Evolutionary conservation across 2,329 filamentous ascomycete species (phyloP).

Genomic region (Amauroascus verrucosus): DNA sequence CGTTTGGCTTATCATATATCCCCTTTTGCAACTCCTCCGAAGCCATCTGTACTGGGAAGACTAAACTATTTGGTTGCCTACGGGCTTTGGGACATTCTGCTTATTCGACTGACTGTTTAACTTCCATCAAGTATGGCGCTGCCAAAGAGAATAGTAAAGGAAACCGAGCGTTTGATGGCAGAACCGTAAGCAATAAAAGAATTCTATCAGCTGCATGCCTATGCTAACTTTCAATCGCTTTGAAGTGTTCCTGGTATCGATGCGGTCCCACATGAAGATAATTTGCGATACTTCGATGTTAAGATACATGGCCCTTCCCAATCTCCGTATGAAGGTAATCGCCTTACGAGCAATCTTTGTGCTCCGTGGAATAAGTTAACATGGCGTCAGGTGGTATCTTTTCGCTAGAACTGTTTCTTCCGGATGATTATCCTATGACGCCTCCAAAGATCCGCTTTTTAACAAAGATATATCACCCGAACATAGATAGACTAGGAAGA

Average conservation of each 20-base stretch:
- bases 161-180: conserved; percentile 92
- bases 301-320: conserved; percentile 85
- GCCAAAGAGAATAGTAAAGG: conserved; percentile 95
- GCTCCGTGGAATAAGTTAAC: background rate
- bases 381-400: conserved; percentile 61
- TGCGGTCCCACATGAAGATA: conserved; percentile 90
- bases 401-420: conserved; percentile 92
- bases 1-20: background rate
- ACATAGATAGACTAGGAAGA: conserved; percentile 92
- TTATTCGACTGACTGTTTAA: background rate
- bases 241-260: conserved; percentile 86
- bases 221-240: conserved; percentile 4
- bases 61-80: background rate
- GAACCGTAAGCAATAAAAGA: conserved; percentile 61
- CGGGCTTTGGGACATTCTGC: background rate
- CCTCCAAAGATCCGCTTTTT: conserved; percentile 97
- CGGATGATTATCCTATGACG: conserved; percentile 98
- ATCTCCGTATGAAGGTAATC: conserved; percentile 83
- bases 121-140: conserved; percentile 48
- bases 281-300: conserved; percentile 96
- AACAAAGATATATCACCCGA: conserved; percentile 98
- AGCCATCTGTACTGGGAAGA: background rate
- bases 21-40: background rate
- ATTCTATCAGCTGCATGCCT: background rate
- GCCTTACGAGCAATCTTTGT: background rate